Base-by-base conservation (phyloP, 306 rosid genomes). In the Malus domestica region DNA sequence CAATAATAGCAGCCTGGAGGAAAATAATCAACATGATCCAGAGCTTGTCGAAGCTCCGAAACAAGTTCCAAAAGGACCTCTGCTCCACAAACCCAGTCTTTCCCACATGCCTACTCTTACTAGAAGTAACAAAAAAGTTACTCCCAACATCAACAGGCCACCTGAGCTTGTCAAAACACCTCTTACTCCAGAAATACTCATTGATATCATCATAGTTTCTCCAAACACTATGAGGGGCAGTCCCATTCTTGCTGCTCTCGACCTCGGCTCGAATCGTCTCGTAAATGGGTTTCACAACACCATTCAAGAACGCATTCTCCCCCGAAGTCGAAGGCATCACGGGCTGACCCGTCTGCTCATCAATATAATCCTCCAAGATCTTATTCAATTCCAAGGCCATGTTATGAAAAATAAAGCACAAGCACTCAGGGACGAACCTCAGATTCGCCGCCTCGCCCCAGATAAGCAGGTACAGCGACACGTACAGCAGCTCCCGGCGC, bases 361-460 rank as follows among this genome's bases (percentile, higher is more conserved):
- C 98, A 20, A 94, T 90, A 72, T 89, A 92, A 81, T 87, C 98
- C 80, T 95, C 97, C 71, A 95, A 70, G 65, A 95, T 92, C 83
- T 80, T 80, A 70, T 90, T 95, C 76, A 95, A 54, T 75, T 95
- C 97, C 84, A 89, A 82, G 40, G 96, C 96, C 96, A 92, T 92
- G 70, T 90, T 69, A 82, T 95, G 97, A 76, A 92, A 95, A 23
- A 95, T 90, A 68, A 87, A 95, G 80, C 96, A 87, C 59, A 95
- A 23, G 58, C 98, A 95, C 79, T 92, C 98, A 12, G 98, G 98
- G 2, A 86, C 76, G 30, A 95, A 92, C 10, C 98, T 78, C 3
- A 95, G 85, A 59, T 95, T 95, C 2, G 97, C 98, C 2, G 97
- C 82, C 91, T 95, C 98, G 8, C 98, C 98, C 98, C 98, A 95